Conservation (phyloP, 768 basidiomycete species). For the Boletus rufocinnamomeus region DNA sequence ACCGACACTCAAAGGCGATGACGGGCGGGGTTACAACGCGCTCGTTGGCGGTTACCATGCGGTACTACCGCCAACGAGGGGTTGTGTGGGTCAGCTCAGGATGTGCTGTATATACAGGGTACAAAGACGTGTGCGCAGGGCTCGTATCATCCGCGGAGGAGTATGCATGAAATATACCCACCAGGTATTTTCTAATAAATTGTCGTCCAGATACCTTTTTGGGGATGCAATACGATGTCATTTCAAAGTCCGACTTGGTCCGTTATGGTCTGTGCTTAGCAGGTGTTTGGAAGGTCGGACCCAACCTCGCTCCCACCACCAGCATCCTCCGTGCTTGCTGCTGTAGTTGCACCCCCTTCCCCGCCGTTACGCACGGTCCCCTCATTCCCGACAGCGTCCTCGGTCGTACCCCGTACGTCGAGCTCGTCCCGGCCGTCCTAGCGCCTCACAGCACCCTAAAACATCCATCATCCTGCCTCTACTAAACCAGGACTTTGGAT, state of each 20-base stretch:
- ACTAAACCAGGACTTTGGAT: constrained; percentile 36
- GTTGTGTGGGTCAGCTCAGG: not conserved
- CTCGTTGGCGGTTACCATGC: not conserved
- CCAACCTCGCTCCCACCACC: constrained; percentile 62
- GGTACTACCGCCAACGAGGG: not conserved
- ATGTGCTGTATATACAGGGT: not conserved
- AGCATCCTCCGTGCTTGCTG: constrained; percentile 42
- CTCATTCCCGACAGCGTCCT: constrained; percentile 29
- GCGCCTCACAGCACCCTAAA: constrained; percentile 30
- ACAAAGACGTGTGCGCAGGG: not conserved
- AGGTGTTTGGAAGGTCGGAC: constrained; percentile 44
- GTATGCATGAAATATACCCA: not conserved
- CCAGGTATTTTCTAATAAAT: constrained; percentile 25
- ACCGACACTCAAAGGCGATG: not conserved
- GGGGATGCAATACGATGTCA: constrained; percentile 21
- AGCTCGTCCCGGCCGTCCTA: constrained; percentile 28
- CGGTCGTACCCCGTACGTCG: constrained; percentile 25
- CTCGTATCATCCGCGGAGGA: constrained; percentile 12
- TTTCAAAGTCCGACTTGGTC: constrained; percentile 38
- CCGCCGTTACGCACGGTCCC: constrained; percentile 49
- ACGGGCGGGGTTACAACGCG: too few relatives aligned
- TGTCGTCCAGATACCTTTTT: constrained; percentile 13
- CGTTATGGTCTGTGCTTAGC: constrained; percentile 41
- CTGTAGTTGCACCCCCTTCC: constrained; percentile 37
- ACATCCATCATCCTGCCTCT: constrained; percentile 33